Percentiles rank a stretch among this genome's conserved stretches.
Conservation (phyloP, 805 yeast species). For the Hanseniaspora guilliermondii region DNA sequence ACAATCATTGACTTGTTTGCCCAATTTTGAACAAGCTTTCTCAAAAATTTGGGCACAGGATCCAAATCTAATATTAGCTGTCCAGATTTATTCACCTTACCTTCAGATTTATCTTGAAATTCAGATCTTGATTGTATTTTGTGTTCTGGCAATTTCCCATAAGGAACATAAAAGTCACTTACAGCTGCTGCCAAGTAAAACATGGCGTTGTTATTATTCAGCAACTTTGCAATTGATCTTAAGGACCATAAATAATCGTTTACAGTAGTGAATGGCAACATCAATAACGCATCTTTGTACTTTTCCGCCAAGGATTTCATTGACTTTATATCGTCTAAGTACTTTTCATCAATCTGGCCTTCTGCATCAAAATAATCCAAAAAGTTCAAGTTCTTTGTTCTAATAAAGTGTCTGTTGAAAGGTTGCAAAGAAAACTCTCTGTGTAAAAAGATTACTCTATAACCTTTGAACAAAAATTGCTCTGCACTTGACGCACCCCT, state of each 20-base stretch:
- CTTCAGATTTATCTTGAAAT: constrained; percentile 26
- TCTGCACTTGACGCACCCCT: constrained; percentile 96
- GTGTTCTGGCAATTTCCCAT: constrained; percentile 76
- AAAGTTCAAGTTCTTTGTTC: constrained; percentile 63
- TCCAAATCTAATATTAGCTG: constrained; percentile 75
- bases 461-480: constrained; percentile 69
- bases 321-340: constrained; percentile 47
- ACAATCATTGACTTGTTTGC: constrained; percentile 91
- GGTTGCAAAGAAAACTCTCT: constrained; percentile 87
- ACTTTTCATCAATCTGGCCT: constrained; percentile 48
- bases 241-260: constrained; percentile 85
- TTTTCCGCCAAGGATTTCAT: constrained; percentile 35
- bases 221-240: constrained; percentile 46
- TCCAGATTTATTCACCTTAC: constrained; percentile 33
- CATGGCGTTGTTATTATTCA: constrained; percentile 51
- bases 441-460: constrained; percentile 85
- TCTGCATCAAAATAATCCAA: constrained; percentile 65
- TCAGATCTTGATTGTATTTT: constrained; percentile 76
- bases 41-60: constrained; percentile 90
- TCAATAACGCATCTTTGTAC: constrained; percentile 31
- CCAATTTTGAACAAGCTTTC: constrained; percentile 83
- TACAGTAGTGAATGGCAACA: constrained; percentile 86
- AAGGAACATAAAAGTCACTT: constrained; percentile 87
- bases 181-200: constrained; percentile 96
- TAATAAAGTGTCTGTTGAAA: constrained; percentile 79